Conservation (phyloP, 106 monocot species). For the Allium sativum region DNA sequence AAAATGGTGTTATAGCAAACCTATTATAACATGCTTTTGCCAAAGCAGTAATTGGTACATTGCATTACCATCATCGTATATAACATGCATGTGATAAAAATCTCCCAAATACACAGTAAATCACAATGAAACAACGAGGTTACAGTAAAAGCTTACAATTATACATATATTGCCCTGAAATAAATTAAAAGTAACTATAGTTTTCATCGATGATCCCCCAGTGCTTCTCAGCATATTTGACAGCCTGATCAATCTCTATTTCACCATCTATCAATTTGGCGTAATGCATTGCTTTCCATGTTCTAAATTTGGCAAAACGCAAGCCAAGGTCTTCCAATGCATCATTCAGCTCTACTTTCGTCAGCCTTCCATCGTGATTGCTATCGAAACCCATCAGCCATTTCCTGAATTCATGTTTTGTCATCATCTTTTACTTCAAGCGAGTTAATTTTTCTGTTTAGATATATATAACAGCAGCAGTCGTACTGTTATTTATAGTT, state of each 20-base stretch:
- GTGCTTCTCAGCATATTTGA: conserved; percentile 10
- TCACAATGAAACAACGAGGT: too few relatives aligned
- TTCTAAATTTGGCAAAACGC: conserved; percentile 8
- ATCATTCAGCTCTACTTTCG: conserved; percentile 10
- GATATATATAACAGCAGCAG: too few relatives aligned
- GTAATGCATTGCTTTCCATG: conserved; percentile 8
- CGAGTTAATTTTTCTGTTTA: not conserved
- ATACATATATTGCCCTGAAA: too few relatives aligned
- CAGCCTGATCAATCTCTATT: conserved; percentile 10
- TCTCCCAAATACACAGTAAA: too few relatives aligned
- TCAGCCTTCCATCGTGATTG: conserved; percentile 10
- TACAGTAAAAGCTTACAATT: too few relatives aligned
- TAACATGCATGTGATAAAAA: too few relatives aligned
- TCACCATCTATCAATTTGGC: conserved; percentile 13
- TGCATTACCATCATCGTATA: too few relatives aligned
- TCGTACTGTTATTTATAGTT: not conserved
- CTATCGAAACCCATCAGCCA: conserved; percentile 11
- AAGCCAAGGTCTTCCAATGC: conserved; percentile 9
- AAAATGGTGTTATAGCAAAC: too few relatives aligned
- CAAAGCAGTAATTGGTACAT: too few relatives aligned
- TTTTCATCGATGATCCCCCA: conserved; percentile 1
- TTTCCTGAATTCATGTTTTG: conserved; percentile 7
- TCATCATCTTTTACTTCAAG: not conserved
- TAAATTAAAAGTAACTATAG: too few relatives aligned
- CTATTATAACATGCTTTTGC: too few relatives aligned